Conservation (phyloP, 2,329 filamentous ascomycete species). For the Aspergillus pseudoviridinutans region DNA sequence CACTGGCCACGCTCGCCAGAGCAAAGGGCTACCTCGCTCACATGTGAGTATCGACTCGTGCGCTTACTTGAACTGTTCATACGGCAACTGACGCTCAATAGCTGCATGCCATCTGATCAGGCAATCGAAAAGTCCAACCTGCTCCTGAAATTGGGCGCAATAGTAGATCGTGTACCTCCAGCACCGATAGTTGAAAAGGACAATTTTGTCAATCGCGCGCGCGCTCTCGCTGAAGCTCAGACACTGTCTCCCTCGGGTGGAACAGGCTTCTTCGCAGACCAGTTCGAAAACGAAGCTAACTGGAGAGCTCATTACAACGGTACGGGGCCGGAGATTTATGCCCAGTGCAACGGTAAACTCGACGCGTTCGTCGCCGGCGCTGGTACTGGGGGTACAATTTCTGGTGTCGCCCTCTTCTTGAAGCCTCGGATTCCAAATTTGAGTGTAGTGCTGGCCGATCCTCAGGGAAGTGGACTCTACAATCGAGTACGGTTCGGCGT, state of each 20-base stretch:
- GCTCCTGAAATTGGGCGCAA: constrained; percentile 81
- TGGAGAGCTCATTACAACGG: constrained; percentile 75
- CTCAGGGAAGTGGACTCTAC: constrained; percentile 87
- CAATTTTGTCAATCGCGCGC: constrained; percentile 92
- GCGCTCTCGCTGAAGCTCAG: constrained; percentile 71
- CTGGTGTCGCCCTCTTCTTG: constrained; percentile 77
- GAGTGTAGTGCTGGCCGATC: constrained; percentile 81
- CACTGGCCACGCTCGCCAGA: constrained; percentile 80
- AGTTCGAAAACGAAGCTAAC: constrained; percentile 90
- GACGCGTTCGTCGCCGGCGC: constrained; percentile 92
- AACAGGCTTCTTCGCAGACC: constrained; percentile 87
- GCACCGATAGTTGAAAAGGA: constrained; percentile 89
- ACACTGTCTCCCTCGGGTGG: constrained; percentile 57
- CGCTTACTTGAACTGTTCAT: neutral
- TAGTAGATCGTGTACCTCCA: constrained; percentile 85
- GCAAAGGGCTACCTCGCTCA: constrained; percentile 87
- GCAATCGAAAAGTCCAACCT: constrained; percentile 83
- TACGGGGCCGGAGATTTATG: constrained; percentile 86
- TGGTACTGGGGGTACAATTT: constrained; percentile 89
- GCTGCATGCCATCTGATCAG: constrained; percentile 93
- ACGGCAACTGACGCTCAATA: constrained; percentile 17
- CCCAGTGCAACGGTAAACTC: constrained; percentile 68
- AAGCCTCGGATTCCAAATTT: constrained; percentile 67
- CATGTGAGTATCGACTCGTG: constrained; percentile 54
- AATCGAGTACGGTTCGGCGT: constrained; percentile 91